Conservation (phyloP, 305 asterid genomes). For the Plantago lanceolata region DNA sequence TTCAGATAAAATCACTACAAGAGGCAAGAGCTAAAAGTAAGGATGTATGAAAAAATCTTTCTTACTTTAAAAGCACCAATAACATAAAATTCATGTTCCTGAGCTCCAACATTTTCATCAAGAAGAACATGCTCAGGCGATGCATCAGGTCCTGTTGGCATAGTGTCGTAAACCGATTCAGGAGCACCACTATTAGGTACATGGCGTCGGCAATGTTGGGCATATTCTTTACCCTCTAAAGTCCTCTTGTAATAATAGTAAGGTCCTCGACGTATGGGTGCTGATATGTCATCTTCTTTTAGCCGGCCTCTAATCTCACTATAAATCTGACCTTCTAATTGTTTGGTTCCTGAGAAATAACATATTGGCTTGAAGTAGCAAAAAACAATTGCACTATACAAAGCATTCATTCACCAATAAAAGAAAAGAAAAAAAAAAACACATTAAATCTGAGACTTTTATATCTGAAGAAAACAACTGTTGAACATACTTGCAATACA, state of each 20-base stretch:
- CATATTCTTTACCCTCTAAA: slow-evolving; percentile 87
- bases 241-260: slow-evolving; percentile 82
- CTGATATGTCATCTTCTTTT: slow-evolving; percentile 90
- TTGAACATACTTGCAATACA: no score
- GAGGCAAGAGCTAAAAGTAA: neutral
- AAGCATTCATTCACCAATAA: no score
- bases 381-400: no score
- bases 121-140: slow-evolving; percentile 79
- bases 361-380: neutral
- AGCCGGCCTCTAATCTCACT: slow-evolving; percentile 80
- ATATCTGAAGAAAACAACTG: no score
- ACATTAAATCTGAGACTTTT: no score
- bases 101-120: slow-evolving; percentile 86
- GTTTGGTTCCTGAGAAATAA: slow-evolving; percentile 58
- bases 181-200: slow-evolving; percentile 40
- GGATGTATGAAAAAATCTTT: neutral
- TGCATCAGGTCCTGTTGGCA: slow-evolving; percentile 82
- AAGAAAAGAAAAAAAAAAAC: neutral
- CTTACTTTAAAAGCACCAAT: slow-evolving; percentile 74
- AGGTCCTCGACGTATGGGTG: slow-evolving; percentile 63
- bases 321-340: slow-evolving; percentile 64
- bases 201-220: slow-evolving; percentile 67
- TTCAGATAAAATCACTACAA: slow-evolving; percentile 6
- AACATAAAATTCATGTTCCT: slow-evolving; percentile 53
- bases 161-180: slow-evolving; percentile 66